Evolutionary conservation across 345 rosid species (phyloP).

Genomic region (Psidium friedrichsthalianum): DNA sequence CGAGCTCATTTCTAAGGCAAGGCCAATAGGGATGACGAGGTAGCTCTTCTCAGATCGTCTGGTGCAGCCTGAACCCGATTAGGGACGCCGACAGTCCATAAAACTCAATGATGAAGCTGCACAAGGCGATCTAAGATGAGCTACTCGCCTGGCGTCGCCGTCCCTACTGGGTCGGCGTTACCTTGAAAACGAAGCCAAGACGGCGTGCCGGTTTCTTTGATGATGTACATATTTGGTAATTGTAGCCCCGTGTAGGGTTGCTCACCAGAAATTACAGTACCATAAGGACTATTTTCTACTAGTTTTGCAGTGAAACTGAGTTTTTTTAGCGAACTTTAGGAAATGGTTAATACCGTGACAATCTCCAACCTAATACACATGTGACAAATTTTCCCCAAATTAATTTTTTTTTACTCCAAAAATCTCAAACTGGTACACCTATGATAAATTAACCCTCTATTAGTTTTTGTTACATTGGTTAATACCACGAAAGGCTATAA

Average conservation of each 20-base stretch:
- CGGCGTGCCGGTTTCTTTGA: neutral
- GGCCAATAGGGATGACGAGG: neutral
- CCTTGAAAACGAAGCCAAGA: neutral
- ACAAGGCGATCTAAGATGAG: neutral
- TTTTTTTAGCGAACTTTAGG: neutral
- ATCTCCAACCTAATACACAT: no score
- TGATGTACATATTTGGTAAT: neutral
- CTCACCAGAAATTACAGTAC: neutral
- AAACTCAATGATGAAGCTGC: neutral
- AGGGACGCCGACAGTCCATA: neutral
- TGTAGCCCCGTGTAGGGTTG: neutral
- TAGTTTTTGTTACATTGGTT: no score
- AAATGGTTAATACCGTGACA: no score
- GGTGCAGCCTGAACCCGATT: neutral
- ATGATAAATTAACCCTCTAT: no score
- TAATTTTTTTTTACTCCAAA: no score
- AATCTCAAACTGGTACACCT: no score
- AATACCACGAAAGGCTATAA: no score
- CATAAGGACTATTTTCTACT: neutral
- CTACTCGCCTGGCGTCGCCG: neutral
- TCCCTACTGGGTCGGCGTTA: neutral
- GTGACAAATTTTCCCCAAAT: no score
- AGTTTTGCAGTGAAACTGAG: neutral
- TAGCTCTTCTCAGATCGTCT: neutral
- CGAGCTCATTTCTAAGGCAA: neutral